Evolutionary conservation across 2,329 filamentous ascomycete species (phyloP).

Genomic region (Drechslerella coelobrocha): DNA sequence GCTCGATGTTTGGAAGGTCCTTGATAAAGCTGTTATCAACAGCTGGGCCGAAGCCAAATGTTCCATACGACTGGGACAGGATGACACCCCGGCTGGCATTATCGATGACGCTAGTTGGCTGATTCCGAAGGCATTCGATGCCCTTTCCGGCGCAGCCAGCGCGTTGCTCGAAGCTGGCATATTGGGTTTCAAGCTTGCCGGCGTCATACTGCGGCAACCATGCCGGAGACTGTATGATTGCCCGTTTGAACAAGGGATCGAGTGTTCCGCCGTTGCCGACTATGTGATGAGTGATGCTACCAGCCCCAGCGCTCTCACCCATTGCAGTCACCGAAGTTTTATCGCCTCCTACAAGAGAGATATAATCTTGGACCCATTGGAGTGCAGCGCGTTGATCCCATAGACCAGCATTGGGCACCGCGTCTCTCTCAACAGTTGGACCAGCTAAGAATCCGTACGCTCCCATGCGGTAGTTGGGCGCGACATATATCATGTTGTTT

Average conservation of each 20-base stretch:
- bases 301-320: constrained; percentile 64
- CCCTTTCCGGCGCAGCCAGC: constrained; percentile 57
- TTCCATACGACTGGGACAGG: constrained; percentile 53
- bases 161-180: constrained; percentile 49
- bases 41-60: constrained; percentile 56
- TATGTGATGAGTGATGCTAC: constrained; percentile 63
- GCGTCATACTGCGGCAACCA: constrained; percentile 52
- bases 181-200: constrained; percentile 44
- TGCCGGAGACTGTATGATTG: constrained; percentile 57
- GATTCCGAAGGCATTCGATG: constrained; percentile 56
- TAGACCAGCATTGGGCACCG: constrained; percentile 60
- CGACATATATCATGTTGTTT: constrained; percentile 61
- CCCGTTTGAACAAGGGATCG: constrained; percentile 60
- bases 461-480: constrained; percentile 63
- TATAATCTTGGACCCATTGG: constrained; percentile 63
- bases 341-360: constrained; percentile 62
- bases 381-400: constrained; percentile 61
- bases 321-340: constrained; percentile 61
- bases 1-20: constrained; percentile 57
- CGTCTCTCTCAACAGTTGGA: constrained; percentile 60
- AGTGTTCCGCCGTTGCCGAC: constrained; percentile 60
- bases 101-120: constrained; percentile 53
- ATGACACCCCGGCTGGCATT: constrained; percentile 55
- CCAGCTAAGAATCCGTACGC: constrained; percentile 63
- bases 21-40: constrained; percentile 57